Evolutionary conservation across 1,284 basidiomycete species (phyloP).

Genomic region (Trametes sp.): DNA sequence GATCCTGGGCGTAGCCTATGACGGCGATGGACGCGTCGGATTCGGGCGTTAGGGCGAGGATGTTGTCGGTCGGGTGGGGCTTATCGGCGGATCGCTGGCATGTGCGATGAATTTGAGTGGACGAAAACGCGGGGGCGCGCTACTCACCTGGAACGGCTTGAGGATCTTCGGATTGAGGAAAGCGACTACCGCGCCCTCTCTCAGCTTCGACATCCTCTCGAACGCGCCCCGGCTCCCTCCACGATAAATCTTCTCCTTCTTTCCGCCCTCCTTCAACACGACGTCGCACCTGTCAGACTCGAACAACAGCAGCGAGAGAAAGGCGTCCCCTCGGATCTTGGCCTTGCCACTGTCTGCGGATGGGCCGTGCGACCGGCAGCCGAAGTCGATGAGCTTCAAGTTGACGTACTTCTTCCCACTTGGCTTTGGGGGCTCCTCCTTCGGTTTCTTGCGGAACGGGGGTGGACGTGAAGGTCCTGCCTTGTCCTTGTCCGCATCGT

Average conservation of each 20-base stretch:
- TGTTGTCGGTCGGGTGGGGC: constrained; percentile 82
- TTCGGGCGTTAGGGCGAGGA: constrained; percentile 88
- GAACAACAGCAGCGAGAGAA: constrained; percentile 85
- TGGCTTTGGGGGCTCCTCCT: constrained; percentile 49
- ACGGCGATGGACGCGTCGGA: constrained; percentile 82
- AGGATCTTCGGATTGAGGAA: constrained; percentile 89
- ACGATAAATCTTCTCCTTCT: constrained; percentile 71
- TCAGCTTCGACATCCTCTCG: constrained; percentile 85
- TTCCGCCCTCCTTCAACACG: constrained; percentile 54
- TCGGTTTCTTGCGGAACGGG: constrained; percentile 46
- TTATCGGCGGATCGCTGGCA: constrained; percentile 56
- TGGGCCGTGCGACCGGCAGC: constrained; percentile 57
- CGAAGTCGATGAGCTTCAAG: constrained; percentile 87
- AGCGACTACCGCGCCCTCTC: constrained; percentile 89
- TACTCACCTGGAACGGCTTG: constrained; percentile 81
- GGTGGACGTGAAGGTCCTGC: constrained; percentile 28
- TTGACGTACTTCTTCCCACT: constrained; percentile 85
- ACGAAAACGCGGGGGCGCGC: not conserved
- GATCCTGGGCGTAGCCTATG: constrained; percentile 86
- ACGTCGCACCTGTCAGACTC: constrained; percentile 80
- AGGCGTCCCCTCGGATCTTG: constrained; percentile 80
- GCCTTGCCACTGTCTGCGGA: constrained; percentile 63
- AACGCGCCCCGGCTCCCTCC: constrained; percentile 95
- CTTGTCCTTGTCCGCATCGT: constrained; percentile 32
- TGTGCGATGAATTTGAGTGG: not conserved